These are phyloP conservation scores for Hericium coralloides DNA, from an alignment of 768 basidiomycete genomes.

Conservation along the genomic window DNA sequence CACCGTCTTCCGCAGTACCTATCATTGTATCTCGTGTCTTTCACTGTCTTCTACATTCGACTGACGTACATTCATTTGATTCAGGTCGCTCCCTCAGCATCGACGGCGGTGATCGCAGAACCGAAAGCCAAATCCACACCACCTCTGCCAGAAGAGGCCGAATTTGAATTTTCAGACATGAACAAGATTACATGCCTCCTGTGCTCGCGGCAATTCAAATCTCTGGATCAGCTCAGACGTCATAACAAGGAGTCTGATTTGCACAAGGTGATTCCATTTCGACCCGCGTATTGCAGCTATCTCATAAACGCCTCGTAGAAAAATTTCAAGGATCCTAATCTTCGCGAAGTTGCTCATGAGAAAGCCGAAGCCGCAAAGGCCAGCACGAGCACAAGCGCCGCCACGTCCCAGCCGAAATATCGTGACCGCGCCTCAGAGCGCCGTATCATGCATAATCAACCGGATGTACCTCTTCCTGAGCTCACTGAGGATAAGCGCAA, in stretches of 20 bases:
- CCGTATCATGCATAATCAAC: slow-evolving; percentile 85
- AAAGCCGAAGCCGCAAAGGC: slow-evolving; percentile 45
- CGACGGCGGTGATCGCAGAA: not conserved
- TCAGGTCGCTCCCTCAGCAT: slow-evolving; percentile 1
- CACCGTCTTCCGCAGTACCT: slow-evolving; percentile 8
- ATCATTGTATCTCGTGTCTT: not conserved
- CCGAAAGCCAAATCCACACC: no score
- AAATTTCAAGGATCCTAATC: slow-evolving; percentile 67
- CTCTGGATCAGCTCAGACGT: slow-evolving; percentile 71
- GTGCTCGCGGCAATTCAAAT: slow-evolving; percentile 91
- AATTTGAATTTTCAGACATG: slow-evolving; percentile 80
- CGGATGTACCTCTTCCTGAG: slow-evolving; percentile 65
- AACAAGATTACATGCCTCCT: slow-evolving; percentile 73
- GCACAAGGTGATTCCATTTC: slow-evolving; percentile 67
- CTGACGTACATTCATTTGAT: not conserved
- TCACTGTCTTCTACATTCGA: no score
- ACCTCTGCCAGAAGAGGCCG: slow-evolving; percentile 30
- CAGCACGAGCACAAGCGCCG: slow-evolving; percentile 18
- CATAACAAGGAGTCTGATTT: slow-evolving; percentile 92
- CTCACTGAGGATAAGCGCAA: slow-evolving; percentile 35
- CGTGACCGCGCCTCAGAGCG: slow-evolving; percentile 93
- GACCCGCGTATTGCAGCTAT: not conserved
- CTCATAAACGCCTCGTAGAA: slow-evolving; percentile 41
- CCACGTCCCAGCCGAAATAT: slow-evolving; percentile 59
- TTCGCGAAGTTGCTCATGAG: slow-evolving; percentile 67